Base-by-base conservation (phyloP, 2,329 filamentous ascomycete species). In the Colletotrichum sp. region DNA sequence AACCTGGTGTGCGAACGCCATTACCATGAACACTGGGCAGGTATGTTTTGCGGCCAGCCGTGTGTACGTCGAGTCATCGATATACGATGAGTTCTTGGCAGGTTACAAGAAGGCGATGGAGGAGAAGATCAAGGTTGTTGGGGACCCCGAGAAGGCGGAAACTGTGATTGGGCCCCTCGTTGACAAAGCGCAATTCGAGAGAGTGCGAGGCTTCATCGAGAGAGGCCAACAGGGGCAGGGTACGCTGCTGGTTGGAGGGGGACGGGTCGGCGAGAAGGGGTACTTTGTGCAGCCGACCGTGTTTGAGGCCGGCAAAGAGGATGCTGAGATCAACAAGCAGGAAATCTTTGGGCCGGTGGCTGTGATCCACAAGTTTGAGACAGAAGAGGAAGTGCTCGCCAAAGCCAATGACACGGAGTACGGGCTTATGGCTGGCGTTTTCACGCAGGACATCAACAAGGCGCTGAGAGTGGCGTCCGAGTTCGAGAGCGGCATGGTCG, bases 31-130 rank as follows among this genome's bases (percentile, higher is more conserved):
- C 79, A 92, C 92, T 0, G 93, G 94, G 21, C 94, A 95, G 83
- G 92, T 95, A 64, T 95, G 94, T 86, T 94, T 93, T 39, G 95
- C 95, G 78, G 93, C 93, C 8, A 94, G 93, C 1, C 87, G 93
- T 4, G 92, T 95, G 10, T 95, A 95, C 82, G 90, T 95, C 6
- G 93, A 93, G 3, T 85, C 88, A 63, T 81, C 83, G 44, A 89
- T 94, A 83, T 92, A 94, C 78, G 79, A 87, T 24, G 86, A 85
- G 10, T 95, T 95, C 79, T 90, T 94, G 74, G 86, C 87, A 75
- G 84, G 84, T 0, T 87, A 95, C 34, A 84, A 93, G 21, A 86
- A 89, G 73, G 92, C 92, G 77, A 92, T 95, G 86, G 87, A 86
- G 84, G 82, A 87, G 62, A 82, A 81, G 75, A 88, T 90, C 76